A percentile compares a stretch with the other conserved stretches of the same genome.
phyloP scores from a whole-genome alignment of 192 early-diverging fungal species.

The Rhizophagus clarus region DNA sequence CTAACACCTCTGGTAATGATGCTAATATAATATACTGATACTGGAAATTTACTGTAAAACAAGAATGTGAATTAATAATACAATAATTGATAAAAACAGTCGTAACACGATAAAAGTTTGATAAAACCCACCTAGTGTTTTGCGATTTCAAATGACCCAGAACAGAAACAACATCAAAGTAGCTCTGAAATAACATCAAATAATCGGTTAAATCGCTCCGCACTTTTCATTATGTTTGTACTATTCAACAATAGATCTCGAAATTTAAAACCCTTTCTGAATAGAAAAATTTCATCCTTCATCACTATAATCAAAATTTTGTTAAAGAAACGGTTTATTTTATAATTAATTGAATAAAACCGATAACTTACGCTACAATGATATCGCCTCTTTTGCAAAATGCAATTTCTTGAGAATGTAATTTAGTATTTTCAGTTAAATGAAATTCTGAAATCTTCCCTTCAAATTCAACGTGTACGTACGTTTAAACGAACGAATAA shows the following conservation, averaged over 20 bases:
- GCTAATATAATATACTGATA: constrained; percentile 92
- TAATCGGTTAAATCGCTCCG: too few species aligned
- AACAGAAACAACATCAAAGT: too few species aligned
- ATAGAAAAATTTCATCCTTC: constrained; percentile 86
- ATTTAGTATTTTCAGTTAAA: constrained; percentile 81
- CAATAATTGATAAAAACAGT: not conserved
- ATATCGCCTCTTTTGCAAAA: constrained; percentile 97
- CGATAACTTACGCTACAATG: constrained; percentile 79
- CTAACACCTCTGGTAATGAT: constrained; percentile 89
- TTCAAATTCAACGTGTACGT: constrained; percentile 93
- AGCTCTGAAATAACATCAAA: too few species aligned
- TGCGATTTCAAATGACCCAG: constrained; percentile 80
- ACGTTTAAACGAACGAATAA: constrained; percentile 63
- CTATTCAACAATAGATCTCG: constrained; percentile 86
- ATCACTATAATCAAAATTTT: constrained; percentile 59
- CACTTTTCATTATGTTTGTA: constrained; percentile 81
- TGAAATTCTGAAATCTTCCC: constrained; percentile 81
- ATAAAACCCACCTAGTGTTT: constrained; percentile 62
- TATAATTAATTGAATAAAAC: not conserved
- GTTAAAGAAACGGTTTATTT: not conserved
- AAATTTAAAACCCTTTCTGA: constrained; percentile 87
- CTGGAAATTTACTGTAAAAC: constrained; percentile 78
- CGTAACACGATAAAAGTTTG: not conserved
- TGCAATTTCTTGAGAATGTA: constrained; percentile 94
- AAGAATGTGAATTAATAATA: too few species aligned